Evolutionary conservation across 345 rosid species (phyloP), one percentile per base, ranked within the genome.

Genomic region (Murraya paniculata): DNA sequence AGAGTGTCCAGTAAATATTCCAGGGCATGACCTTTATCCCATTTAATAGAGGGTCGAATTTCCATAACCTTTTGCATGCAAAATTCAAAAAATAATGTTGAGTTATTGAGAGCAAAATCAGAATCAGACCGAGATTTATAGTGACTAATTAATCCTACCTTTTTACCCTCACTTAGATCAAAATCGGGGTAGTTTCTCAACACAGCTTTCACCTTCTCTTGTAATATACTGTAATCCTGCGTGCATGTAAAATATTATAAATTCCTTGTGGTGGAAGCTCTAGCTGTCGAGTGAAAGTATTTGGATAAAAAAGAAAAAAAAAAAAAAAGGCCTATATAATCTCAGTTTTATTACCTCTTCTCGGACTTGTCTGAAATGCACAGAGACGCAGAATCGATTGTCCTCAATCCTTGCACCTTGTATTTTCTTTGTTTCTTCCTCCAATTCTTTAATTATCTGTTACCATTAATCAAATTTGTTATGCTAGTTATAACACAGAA

Each of bases 11-110:
- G 75, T 71, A 90, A 74, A 78, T 87, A 89, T 21, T 84, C 85
- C 33, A 90, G 78, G 25, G 91, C 93, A 50, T 83, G 80, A 41
- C 92, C 91, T 75, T 90, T 89, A 81, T 90, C 85, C 94, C 94
- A 89, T 48, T 86, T 81, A 33, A 89, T 86, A 4, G 83, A 82
- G 57, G 92, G 94, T 18, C 92, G 87, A 22, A 90, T 81, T 82
- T 90, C 94, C 50, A 90, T 68, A 7, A 90, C 88, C 91, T 89
- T 14, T 4, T 7, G 38, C 39, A 21, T 27, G 28, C 57, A 24
- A 48, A 74, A 57, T 25, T 19, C 22, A 18, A 48, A 60, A 4
- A n/a, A 6, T 9, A 59, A 6, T 24, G 0, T 4, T 8, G 71
- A 38, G n/a, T 36, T 16, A 45, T 45, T 19, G 9, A 4, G n/a